Evolutionary conservation across 2,329 filamentous ascomycete genomes (phyloP), one percentile per base, ranked within the genome.

Genomic region (Apiospora koreana): DNA sequence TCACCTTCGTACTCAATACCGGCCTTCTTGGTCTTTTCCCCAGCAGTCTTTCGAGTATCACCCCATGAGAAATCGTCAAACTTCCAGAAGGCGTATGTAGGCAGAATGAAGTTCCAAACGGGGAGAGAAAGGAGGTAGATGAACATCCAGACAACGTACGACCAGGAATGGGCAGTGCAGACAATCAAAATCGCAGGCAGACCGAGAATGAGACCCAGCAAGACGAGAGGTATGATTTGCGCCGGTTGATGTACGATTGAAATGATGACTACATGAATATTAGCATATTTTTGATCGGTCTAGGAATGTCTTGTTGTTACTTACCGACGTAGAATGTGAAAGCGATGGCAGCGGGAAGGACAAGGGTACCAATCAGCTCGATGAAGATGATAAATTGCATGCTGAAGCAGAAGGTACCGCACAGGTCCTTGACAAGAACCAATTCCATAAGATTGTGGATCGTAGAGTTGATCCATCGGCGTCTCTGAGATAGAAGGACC

Each of bases 51-150:
- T 72, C 96, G 91, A 69, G 96, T 99, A 74, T 99, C 97, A 78
- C 96, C 96, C 96, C 96, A 99, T 70, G 93, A 97, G 86, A 99
- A 99, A 85, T 99, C 96, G 80, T 99, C 96, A 80, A 99, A 99
- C 84, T 99, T 98, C 96, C 96, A 99, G 86, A 95, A 99, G 3
- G 96, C 93, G 80, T 99, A 99, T 9, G 90, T 89, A 0, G 96
- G 96, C 10, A 99, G 90, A 46, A 99, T 87, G 80, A 99, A 97
- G 82, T 99, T 99, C 96, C 96, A 99, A 70, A 99, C 88, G 0
- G 97, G 97, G 1, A 99, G 89, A 0, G 96, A 97, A 64, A 95
- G 69, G 23, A 99, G 89, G 81, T 99, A 99, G 81, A 98, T 96
- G 58, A 96, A 80, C 96, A 99, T 98, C 96, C 96, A 99, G 58